These are phyloP conservation scores for Salix arbutifolia DNA, from an alignment of 345 rosid genomes.

Conservation along the genomic window DNA sequence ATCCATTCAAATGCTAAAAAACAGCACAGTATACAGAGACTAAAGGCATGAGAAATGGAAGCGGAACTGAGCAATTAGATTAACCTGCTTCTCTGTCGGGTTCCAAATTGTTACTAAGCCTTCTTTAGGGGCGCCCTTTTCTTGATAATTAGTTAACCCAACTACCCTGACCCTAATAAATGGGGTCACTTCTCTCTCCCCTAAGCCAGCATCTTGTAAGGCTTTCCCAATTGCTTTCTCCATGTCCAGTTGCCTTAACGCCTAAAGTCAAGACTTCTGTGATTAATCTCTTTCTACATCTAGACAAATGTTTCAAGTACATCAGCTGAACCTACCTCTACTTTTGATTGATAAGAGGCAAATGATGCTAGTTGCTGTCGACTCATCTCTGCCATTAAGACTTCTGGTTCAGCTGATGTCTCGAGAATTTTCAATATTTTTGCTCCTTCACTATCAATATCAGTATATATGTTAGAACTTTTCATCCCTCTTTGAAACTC, in stretches of 20 bases:
- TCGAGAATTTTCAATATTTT: conserved; percentile 65
- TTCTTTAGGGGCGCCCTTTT: conserved; percentile 42
- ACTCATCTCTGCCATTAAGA: conserved; percentile 93
- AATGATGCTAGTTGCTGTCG: conserved; percentile 69
- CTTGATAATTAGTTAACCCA: conserved; percentile 48
- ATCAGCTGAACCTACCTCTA: conserved; percentile 53
- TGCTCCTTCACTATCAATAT: conserved; percentile 79
- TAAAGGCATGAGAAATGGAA: not conserved
- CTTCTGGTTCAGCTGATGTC: conserved; percentile 85
- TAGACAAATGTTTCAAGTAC: conserved; percentile 5
- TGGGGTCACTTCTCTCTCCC: conserved; percentile 74
- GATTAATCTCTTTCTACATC: conserved; percentile 17
- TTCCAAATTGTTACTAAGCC: conserved; percentile 90
- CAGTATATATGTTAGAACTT: conserved; percentile 41
- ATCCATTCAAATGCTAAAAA: not conserved
- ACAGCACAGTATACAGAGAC: not conserved
- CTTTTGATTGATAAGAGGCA: conserved; percentile 57
- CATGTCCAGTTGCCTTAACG: conserved; percentile 50
- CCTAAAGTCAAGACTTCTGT: conserved; percentile 40
- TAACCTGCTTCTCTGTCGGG: conserved; percentile 86
- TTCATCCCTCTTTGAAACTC: conserved; percentile 51
- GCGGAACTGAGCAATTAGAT: conserved; percentile 5
- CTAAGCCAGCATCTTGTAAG: conserved; percentile 61
- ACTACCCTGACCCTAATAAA: conserved; percentile 85
- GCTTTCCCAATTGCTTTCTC: conserved; percentile 69